These are phyloP conservation scores for Ammopiptanthus mongolicus DNA, from an alignment of 306 rosid genomes.

Conservation along the genomic window DNA sequence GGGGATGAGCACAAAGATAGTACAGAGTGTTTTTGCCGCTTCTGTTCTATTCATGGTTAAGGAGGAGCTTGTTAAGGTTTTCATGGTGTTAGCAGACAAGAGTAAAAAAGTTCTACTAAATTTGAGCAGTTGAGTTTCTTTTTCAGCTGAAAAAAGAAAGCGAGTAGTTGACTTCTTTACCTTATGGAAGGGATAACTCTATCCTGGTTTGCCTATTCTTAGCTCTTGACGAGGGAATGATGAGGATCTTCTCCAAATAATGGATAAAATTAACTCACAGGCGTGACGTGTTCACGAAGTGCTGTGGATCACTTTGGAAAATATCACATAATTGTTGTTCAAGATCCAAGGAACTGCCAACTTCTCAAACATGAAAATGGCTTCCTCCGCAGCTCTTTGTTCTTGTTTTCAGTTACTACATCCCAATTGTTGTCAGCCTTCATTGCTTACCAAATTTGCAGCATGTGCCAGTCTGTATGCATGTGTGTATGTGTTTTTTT, in stretches of 20 bases:
- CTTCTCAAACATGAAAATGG: neutral
- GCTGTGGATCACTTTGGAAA: neutral
- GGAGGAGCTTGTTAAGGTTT: conserved; percentile 75
- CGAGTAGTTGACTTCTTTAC: neutral
- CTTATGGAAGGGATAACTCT: neutral
- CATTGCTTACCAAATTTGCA: too few species aligned
- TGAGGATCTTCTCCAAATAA: neutral
- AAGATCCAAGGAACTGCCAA: neutral
- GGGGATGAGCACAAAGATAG: conserved; percentile 88
- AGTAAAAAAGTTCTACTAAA: conserved; percentile 28
- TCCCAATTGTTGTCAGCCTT: neutral
- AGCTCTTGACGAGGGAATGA: neutral
- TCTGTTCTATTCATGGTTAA: conserved; percentile 77
- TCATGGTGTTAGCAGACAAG: conserved; percentile 34
- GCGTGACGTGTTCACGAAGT: neutral
- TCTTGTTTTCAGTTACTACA: neutral
- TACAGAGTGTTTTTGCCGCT: conserved; percentile 85
- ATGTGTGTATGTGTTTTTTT: neutral
- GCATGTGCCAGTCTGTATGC: too few species aligned
- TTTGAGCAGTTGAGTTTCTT: conserved; percentile 16
- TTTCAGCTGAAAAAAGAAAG: conserved; percentile 3
- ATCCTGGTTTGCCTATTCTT: neutral
- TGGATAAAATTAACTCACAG: conserved; percentile 3
- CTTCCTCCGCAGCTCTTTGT: neutral
- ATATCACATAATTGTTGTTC: neutral